phyloP scores from a whole-genome alignment of 495 filamentous ascomycete genomes.

The Neurospora sublineolata region DNA sequence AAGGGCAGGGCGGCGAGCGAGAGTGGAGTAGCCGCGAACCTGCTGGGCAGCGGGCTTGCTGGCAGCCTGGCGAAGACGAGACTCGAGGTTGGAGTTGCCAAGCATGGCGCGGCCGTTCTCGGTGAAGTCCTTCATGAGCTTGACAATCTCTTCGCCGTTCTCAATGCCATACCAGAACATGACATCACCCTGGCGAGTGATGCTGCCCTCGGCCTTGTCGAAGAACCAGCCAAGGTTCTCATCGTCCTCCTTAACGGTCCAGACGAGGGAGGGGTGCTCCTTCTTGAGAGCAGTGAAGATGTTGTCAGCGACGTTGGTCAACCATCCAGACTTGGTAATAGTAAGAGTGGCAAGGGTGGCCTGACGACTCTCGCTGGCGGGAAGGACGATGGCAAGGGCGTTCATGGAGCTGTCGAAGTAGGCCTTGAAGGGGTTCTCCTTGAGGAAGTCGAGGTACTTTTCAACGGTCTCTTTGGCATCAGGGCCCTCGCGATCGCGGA shows the following conservation, averaged over 20 bases:
- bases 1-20: slow-evolving; percentile 28
- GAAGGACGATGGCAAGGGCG: slow-evolving; percentile 84
- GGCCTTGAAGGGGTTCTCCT: slow-evolving; percentile 72
- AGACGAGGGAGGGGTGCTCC: slow-evolving; percentile 81
- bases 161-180: slow-evolving; percentile 97
- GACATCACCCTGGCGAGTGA: slow-evolving; percentile 73
- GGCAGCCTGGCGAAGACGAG: slow-evolving; percentile 67
- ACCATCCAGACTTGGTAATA: slow-evolving; percentile 90
- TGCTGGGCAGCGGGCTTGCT: slow-evolving; percentile 43
- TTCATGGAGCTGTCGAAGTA: slow-evolving; percentile 97
- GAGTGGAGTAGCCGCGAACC: slow-evolving; percentile 53
- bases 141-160: slow-evolving; percentile 70
- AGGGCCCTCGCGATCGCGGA: slow-evolving; percentile 75
- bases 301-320: slow-evolving; percentile 95
- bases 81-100: slow-evolving; percentile 81
- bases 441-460: slow-evolving; percentile 68
- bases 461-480: slow-evolving; percentile 78
- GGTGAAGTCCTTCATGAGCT: slow-evolving; percentile 80
- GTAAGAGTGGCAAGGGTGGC: slow-evolving; percentile 88
- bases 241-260: slow-evolving; percentile 95
- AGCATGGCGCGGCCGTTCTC: slow-evolving; percentile 78
- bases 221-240: slow-evolving; percentile 99
- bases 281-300: slow-evolving; percentile 88
- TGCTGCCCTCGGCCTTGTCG: slow-evolving; percentile 88
- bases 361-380: slow-evolving; percentile 42